Percentiles rank a stretch among this genome's conserved stretches.
phyloP scores from a whole-genome alignment of 1,139 yeast genomes.

The Geotrichum reessii region DNA sequence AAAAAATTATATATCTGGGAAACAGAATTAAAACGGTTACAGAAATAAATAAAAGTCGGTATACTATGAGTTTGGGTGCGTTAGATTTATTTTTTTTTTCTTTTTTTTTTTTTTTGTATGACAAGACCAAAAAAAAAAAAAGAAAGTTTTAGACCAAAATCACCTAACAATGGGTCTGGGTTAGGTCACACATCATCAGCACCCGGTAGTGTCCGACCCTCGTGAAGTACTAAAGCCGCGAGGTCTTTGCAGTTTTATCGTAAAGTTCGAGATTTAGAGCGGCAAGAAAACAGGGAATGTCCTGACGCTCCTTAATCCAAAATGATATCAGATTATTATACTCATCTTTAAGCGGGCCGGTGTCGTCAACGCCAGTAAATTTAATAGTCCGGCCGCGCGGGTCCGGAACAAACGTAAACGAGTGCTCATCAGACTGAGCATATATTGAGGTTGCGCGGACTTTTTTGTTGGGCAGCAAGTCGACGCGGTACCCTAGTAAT shows the following conservation, averaged over 20 bases:
- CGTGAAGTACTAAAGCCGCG: conserved; percentile 21
- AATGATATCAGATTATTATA: conserved; percentile 55
- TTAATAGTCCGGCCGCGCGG: conserved; percentile 31
- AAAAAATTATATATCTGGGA: background rate
- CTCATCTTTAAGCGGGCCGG: conserved; percentile 39
- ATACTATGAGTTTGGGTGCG: background rate
- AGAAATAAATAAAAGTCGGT: too few relatives aligned
- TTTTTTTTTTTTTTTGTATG: too few relatives aligned
- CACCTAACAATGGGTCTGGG: too few relatives aligned
- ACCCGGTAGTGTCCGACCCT: background rate
- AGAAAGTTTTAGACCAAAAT: too few relatives aligned
- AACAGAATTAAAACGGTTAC: background rate
- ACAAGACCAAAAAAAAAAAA: too few relatives aligned
- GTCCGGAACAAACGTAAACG: conserved; percentile 38
- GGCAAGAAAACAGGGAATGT: conserved; percentile 74
- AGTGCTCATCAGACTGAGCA: conserved; percentile 33
- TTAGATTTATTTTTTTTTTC: background rate
- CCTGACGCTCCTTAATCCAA: conserved; percentile 66
- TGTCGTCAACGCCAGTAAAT: conserved; percentile 32
- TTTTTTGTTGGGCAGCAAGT: conserved; percentile 61
- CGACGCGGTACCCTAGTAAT: conserved; percentile 68
- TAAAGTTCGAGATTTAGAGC: conserved; percentile 65
- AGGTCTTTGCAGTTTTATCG: conserved; percentile 37
- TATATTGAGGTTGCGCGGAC: conserved; percentile 62
- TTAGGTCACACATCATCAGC: too few relatives aligned